Percentiles rank a stretch among this genome's conserved stretches.
phyloP scores from a whole-genome alignment of 2,329 filamentous ascomycete genomes.

The Aspergillus spinulosporus region DNA sequence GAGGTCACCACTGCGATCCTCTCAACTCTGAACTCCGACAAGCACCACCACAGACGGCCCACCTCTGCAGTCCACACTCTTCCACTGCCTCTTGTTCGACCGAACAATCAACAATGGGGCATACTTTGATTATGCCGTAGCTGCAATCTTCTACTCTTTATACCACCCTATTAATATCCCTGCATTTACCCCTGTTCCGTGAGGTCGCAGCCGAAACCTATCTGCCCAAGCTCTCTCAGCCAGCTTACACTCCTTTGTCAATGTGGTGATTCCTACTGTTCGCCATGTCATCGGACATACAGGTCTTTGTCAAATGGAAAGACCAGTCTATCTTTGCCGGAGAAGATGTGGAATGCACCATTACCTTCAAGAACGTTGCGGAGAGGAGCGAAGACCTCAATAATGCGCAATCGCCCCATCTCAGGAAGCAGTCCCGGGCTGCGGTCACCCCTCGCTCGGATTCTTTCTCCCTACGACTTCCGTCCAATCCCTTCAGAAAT shows the following conservation, averaged over 20 bases:
- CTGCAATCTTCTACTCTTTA: slow-evolving; percentile 16
- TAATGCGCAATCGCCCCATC: slow-evolving; percentile 33
- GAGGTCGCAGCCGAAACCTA: slow-evolving; percentile 22
- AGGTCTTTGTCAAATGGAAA: slow-evolving; percentile 93
- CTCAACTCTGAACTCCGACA: neutral
- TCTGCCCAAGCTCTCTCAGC: slow-evolving; percentile 22
- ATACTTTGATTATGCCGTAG: slow-evolving; percentile 29
- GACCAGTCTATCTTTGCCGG: slow-evolving; percentile 94
- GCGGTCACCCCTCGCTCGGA: slow-evolving; percentile 37
- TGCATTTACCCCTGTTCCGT: slow-evolving; percentile 3
- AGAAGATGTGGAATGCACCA: slow-evolving; percentile 91
- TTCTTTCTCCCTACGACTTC: slow-evolving; percentile 41
- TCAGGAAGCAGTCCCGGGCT: slow-evolving; percentile 41
- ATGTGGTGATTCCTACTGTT: slow-evolving; percentile 35
- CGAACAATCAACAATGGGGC: slow-evolving; percentile 22
- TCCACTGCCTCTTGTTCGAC: slow-evolving; percentile 1
- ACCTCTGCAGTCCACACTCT: neutral
- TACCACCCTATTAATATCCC: slow-evolving; percentile 14
- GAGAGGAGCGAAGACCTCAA: slow-evolving; percentile 40
- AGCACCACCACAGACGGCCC: neutral
- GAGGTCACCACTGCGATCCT: slow-evolving; percentile 2
- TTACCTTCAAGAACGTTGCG: slow-evolving; percentile 89
- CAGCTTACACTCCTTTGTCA: slow-evolving; percentile 24
- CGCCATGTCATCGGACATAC: slow-evolving; percentile 69
- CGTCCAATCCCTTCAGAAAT: slow-evolving; percentile 38